Evolutionary conservation across 2,329 filamentous ascomycete species (phyloP), one percentile per base, ranked within the genome.

Genomic region (Talaromyces sp.): DNA sequence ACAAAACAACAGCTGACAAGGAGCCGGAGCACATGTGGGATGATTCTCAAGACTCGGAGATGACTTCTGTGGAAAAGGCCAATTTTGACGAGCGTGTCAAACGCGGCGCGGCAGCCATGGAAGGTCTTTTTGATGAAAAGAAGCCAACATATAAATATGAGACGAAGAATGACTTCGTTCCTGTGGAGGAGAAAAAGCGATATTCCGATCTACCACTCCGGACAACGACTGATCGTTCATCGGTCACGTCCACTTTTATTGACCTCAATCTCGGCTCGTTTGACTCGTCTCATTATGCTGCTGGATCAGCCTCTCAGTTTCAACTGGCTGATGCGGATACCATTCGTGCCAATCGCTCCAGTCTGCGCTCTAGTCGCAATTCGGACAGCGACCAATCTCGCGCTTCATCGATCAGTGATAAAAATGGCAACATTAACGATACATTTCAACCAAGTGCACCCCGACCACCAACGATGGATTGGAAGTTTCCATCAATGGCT

Each of bases 71-170:
- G 50, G 77, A 84, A 61, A 79, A 80, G 63, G 77, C 78, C 14
- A 81, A 84, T 67, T 82, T 82, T 62, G 83, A 86, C 66, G 78
- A 83, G 64, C 80, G 82, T 27, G 83, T 85, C 52, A 79, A 81
- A 52, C 77, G 85, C 64, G 85, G 85, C 51, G 81, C 82, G 60
- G 78, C 74, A 49, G 82, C 81, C 2, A 77, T 87, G 65, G 80
- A 84, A 59, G 81, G 84, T 10, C 70, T 87, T 4, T 87, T 86
- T 67, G 78, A 87, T 62, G 77, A 80, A 38, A 75, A 79, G 32
- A 78, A 78, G 58, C 80, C 80, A 7, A 82, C 80, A n/a, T 87
- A 87, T 68, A 80, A 79, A 59, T 84, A 85, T 66, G 82, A 83
- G 64, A 80, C 78, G 8, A 77, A 83, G 55, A 80, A 80, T 52